phyloP scores from a whole-genome alignment of 768 basidiomycete genomes.

The Kondoa malvinella region DNA sequence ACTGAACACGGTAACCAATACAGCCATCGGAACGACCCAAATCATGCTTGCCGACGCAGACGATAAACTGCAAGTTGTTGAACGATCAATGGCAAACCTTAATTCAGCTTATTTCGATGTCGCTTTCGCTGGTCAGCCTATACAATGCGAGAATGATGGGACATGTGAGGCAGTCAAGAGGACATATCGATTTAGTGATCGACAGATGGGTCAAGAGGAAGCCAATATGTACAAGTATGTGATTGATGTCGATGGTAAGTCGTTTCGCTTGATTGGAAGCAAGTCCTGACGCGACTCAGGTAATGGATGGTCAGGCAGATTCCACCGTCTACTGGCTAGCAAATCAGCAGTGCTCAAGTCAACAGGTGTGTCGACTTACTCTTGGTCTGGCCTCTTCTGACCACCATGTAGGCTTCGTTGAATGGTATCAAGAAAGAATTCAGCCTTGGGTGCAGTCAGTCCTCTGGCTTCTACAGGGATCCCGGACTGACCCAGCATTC shows the following conservation, averaged over 20 bases:
- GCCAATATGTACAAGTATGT: conserved; percentile 27
- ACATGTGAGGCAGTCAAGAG: conserved; percentile 19
- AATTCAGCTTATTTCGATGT: conserved; percentile 23
- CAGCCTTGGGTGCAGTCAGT: conserved; percentile 34
- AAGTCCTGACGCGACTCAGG: background rate
- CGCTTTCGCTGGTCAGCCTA: conserved; percentile 19
- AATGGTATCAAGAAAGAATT: conserved; percentile 28
- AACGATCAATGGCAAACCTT: conserved; percentile 2
- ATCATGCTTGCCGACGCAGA: background rate
- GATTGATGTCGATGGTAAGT: conserved; percentile 26
- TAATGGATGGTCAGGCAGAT: conserved; percentile 63
- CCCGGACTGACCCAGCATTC: conserved; percentile 15
- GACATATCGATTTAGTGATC: conserved; percentile 17
- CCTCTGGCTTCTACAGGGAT: background rate
- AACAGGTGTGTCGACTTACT: conserved; percentile 24
- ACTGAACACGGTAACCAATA: background rate
- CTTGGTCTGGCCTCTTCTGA: background rate
- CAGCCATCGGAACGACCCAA: background rate
- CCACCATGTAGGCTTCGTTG: conserved; percentile 18
- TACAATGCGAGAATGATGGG: conserved; percentile 23
- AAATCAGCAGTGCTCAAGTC: conserved; percentile 35
- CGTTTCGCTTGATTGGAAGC: conserved; percentile 10
- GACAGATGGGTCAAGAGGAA: conserved; percentile 17
- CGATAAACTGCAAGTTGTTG: conserved; percentile 9
- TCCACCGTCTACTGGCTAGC: conserved; percentile 45